Conservation (phyloP, 352 stramenopile species). For the Pythium monospermum region DNA sequence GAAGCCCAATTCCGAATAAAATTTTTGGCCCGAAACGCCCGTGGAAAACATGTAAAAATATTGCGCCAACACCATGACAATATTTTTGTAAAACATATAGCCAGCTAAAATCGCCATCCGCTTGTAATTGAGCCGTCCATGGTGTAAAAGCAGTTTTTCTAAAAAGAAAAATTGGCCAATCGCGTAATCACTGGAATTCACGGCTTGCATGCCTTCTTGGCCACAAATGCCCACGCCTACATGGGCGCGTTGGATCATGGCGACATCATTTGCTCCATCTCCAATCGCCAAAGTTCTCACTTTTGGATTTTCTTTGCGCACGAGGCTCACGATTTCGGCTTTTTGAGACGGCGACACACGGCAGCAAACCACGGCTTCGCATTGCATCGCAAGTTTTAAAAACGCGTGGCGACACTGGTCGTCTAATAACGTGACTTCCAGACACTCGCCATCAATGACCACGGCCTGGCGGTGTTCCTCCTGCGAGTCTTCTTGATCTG, state of each 20-base stretch:
- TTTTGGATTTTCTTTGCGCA: conserved; percentile 76
- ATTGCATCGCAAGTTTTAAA: conserved; percentile 73
- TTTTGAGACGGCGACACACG: conserved; percentile 98
- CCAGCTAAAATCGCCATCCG: conserved; percentile 84
- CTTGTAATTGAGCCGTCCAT: conserved; percentile 84
- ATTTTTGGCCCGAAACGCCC: conserved; percentile 87
- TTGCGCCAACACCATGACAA: conserved; percentile 86
- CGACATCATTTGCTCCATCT: conserved; percentile 86
- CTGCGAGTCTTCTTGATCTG: too few species aligned
- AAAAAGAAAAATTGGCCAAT: conserved; percentile 81
- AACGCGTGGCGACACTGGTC: conserved; percentile 54
- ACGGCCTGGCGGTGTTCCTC: conserved; percentile 44
- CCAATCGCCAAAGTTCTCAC: conserved; percentile 85
- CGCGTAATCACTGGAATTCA: conserved; percentile 81
- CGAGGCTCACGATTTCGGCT: conserved; percentile 94
- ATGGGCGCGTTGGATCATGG: conserved; percentile 86
- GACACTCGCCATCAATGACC: conserved; percentile 65
- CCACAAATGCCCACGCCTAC: conserved; percentile 92
- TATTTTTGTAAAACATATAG: conserved; percentile 90
- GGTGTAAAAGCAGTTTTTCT: conserved; percentile 60
- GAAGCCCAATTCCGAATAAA: conserved; percentile 78
- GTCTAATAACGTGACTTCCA: conserved; percentile 55
- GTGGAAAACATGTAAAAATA: conserved; percentile 84
- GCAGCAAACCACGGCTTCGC: conserved; percentile 95
- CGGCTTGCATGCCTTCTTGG: conserved; percentile 96